A percentile compares a stretch with the other conserved stretches of the same genome.
These are phyloP conservation scores for Danielia reshetovae DNA, from an alignment of 805 yeast genomes.

Conservation along the genomic window DNA sequence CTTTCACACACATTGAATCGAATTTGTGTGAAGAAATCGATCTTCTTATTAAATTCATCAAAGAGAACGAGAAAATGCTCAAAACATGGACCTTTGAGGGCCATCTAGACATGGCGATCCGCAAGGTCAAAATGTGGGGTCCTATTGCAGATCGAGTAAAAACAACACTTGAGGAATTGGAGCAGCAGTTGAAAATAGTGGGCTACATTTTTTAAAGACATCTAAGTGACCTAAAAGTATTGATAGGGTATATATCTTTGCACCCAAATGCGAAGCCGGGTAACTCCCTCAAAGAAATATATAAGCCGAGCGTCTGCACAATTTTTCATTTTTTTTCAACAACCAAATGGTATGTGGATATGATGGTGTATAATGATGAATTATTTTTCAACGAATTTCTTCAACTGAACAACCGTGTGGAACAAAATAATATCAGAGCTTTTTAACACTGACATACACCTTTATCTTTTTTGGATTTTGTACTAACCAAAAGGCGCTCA, in stretches of 20 bases:
- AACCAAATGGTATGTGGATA: slow-evolving; percentile 14
- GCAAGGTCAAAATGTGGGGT: slow-evolving; percentile 5
- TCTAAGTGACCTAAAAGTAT: too few species aligned
- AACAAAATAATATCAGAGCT: slow-evolving; percentile 58
- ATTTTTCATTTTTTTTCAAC: slow-evolving; percentile 8
- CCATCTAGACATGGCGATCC: slow-evolving; percentile 14
- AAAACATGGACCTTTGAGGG: slow-evolving; percentile 10
- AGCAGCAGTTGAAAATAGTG: background rate
- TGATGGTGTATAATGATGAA: slow-evolving; percentile 15
- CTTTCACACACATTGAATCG: too few species aligned
- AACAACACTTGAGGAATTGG: background rate
- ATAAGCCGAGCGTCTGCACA: slow-evolving; percentile 5
- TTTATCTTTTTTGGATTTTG: background rate
- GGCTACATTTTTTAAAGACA: too few species aligned
- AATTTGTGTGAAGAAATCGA: too few species aligned
- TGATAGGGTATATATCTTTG: background rate
- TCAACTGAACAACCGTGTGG: slow-evolving; percentile 64
- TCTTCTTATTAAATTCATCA: background rate
- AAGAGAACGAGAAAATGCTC: background rate
- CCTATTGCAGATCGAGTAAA: background rate
- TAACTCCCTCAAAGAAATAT: slow-evolving; percentile 11
- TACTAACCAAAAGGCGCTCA: too few species aligned
- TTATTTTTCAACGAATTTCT: slow-evolving; percentile 53
- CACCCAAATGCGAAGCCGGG: slow-evolving; percentile 11
- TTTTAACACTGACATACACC: slow-evolving; percentile 57